Conservation (phyloP, 164 flowering plant genomes). For the Aristolochia californica region DNA sequence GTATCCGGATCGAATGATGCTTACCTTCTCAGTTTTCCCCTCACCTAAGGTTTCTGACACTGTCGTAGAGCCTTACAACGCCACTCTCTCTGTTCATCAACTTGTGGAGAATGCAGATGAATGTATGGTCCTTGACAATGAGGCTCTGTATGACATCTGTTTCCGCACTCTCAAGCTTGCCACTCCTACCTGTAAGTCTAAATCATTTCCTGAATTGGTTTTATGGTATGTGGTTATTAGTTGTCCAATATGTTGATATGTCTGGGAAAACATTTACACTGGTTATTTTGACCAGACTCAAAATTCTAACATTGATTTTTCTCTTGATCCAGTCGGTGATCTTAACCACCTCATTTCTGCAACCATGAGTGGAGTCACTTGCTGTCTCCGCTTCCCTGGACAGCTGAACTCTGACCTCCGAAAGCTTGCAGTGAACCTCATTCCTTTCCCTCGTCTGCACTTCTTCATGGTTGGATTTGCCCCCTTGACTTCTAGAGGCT, state of each 20-base stretch:
- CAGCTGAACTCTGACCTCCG: not conserved
- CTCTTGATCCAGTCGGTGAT: conserved; percentile 8
- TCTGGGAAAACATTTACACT: too few relatives aligned
- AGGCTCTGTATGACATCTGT: conserved; percentile 15
- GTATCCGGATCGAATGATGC: conserved; percentile 10
- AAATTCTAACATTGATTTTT: not conserved
- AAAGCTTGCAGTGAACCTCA: conserved; percentile 1
- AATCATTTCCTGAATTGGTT: not conserved
- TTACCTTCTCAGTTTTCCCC: conserved; percentile 10
- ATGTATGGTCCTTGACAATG: conserved; percentile 10
- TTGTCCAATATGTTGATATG: not conserved
- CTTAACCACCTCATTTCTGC: conserved; percentile 11
- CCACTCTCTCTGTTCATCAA: conserved; percentile 9
- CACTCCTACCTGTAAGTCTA: conserved; percentile 10
- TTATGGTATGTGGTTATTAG: not conserved
- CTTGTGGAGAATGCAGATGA: conserved; percentile 11
- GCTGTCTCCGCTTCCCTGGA: conserved; percentile 2
- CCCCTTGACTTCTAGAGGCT: conserved; percentile 12
- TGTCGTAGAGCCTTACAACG: conserved; percentile 9
- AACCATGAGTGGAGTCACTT: conserved; percentile 8
- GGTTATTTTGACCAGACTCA: too few relatives aligned
- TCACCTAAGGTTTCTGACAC: conserved; percentile 10
- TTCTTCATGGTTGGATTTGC: conserved; percentile 15
- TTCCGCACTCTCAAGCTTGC: conserved; percentile 15
- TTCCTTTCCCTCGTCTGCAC: conserved; percentile 7